A percentile compares a stretch with the other conserved stretches of the same genome.
Conservation (phyloP, 2,329 filamentous ascomycete species). For the Hymenoscyphus fraxineus region DNA sequence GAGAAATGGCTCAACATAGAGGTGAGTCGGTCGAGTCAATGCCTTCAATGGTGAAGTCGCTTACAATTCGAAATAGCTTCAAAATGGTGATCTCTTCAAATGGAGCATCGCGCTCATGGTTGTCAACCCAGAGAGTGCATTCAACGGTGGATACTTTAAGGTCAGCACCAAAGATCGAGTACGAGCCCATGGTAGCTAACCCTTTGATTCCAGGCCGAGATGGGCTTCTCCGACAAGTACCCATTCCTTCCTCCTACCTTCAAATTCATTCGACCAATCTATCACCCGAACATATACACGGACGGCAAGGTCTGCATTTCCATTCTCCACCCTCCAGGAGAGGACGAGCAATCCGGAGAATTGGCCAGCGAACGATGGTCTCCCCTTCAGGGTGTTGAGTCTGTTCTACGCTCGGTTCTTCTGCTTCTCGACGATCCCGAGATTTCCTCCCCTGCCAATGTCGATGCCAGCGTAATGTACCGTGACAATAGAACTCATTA, state of each 20-base stretch:
- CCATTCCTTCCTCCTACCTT: slow-evolving; percentile 87
- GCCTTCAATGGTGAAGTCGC: slow-evolving; percentile 7
- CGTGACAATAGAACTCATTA: slow-evolving; percentile 70
- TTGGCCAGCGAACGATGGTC: slow-evolving; percentile 89
- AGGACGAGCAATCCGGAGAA: slow-evolving; percentile 91
- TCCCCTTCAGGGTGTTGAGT: slow-evolving; percentile 89
- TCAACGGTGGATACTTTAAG: slow-evolving; percentile 90
- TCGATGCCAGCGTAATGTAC: slow-evolving; percentile 84
- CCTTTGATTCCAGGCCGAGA: slow-evolving; percentile 56
- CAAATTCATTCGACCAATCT: slow-evolving; percentile 74
- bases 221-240: slow-evolving; percentile 85
- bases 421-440: slow-evolving; percentile 92
- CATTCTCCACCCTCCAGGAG: slow-evolving; percentile 87
- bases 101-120: slow-evolving; percentile 91
- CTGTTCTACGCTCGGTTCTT: slow-evolving; percentile 87
- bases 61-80: slow-evolving; percentile 42
- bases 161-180: slow-evolving; percentile 35
- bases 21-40: slow-evolving; percentile 44
- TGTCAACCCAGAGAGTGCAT: slow-evolving; percentile 85
- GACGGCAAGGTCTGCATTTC: slow-evolving; percentile 94
- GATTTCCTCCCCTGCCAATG: slow-evolving; percentile 88
- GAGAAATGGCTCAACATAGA: slow-evolving; percentile 95
- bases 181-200: slow-evolving; percentile 11
- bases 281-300: slow-evolving; percentile 89
- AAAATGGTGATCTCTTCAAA: slow-evolving; percentile 74